Percentiles rank a stretch among this genome's conserved stretches.
phyloP scores from a whole-genome alignment of 352 stramenopile species.

The Phytopythium kandeliae region DNA sequence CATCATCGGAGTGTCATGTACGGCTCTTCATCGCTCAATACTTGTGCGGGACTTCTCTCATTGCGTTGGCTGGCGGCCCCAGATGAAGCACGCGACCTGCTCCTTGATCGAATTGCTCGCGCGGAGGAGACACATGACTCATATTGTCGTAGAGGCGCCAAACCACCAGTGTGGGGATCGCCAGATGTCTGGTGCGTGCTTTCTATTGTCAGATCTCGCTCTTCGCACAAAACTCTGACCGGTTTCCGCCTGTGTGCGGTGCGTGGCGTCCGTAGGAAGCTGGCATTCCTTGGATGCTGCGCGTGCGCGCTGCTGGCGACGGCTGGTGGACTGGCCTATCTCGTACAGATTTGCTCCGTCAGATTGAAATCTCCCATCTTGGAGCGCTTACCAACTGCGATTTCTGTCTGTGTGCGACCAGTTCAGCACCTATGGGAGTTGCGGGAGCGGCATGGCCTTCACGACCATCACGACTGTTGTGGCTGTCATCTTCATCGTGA shows the following conservation, averaged over 20 bases:
- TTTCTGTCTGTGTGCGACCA: slow-evolving; percentile 19
- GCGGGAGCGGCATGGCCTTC: slow-evolving; percentile 65
- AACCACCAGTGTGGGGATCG: background rate
- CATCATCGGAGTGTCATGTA: slow-evolving; percentile 72
- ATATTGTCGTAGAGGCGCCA: background rate
- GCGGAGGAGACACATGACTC: slow-evolving; percentile 14
- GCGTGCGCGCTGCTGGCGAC: slow-evolving; percentile 53
- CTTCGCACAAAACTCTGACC: too few relatives aligned
- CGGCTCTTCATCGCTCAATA: slow-evolving; percentile 7
- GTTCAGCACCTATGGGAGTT: slow-evolving; percentile 89
- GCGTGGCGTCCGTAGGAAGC: slow-evolving; percentile 15
- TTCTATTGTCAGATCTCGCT: too few relatives aligned
- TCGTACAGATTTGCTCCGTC: slow-evolving; percentile 24
- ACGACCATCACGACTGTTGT: slow-evolving; percentile 83
- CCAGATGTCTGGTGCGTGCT: background rate
- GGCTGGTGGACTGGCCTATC: slow-evolving; percentile 28
- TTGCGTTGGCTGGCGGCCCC: background rate
- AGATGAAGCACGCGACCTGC: slow-evolving; percentile 58
- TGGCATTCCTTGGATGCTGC: slow-evolving; percentile 30
- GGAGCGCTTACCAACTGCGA: background rate
- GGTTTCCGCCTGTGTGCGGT: too few relatives aligned
- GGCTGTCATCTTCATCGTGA: slow-evolving; percentile 41
- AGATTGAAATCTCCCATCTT: background rate
- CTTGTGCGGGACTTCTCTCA: background rate
- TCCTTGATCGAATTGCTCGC: slow-evolving; percentile 46